Evolutionary conservation across 805 yeast species (phyloP).

Genomic region (Candida krabiensis): DNA sequence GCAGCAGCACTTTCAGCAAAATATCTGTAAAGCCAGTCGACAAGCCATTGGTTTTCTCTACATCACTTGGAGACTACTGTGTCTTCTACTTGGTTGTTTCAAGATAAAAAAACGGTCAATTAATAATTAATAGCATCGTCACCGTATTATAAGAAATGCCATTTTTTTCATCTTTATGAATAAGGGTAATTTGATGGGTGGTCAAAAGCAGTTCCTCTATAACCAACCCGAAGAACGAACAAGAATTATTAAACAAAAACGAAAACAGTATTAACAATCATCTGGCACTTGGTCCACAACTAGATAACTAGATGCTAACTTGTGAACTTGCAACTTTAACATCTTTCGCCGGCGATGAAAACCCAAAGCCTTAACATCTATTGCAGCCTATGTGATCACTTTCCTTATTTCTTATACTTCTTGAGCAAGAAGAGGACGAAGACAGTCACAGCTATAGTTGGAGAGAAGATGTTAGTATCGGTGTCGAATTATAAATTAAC

Average conservation of each 20-base stretch:
- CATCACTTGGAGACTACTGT: too few species aligned
- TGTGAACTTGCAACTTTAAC: too few species aligned
- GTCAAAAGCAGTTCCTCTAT: conserved; percentile 1
- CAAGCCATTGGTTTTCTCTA: too few species aligned
- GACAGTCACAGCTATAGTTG: conserved; percentile 27
- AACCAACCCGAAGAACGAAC: neutral
- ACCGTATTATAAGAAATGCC: conserved; percentile 6
- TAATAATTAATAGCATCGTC: conserved; percentile 8
- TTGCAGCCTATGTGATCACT: neutral
- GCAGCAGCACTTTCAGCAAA: too few species aligned
- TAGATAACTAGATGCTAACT: neutral
- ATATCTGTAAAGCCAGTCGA: too few species aligned
- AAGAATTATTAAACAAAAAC: neutral
- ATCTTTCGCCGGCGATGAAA: too few species aligned
- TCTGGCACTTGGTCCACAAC: neutral
- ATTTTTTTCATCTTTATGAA: conserved; percentile 6
- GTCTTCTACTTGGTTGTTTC: too few species aligned
- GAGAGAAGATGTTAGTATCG: neutral
- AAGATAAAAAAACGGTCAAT: conserved; percentile 7
- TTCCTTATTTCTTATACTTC: conserved; percentile 34
- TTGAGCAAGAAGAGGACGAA: conserved; percentile 30
- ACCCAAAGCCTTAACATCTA: too few species aligned
- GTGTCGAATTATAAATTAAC: neutral
- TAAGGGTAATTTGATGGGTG: conserved; percentile 2
- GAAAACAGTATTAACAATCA: neutral